A percentile compares a stretch with the other conserved stretches of the same genome.
phyloP scores from a whole-genome alignment of 202 grass and related monocot genomes.

The Setaria viridis region DNA sequence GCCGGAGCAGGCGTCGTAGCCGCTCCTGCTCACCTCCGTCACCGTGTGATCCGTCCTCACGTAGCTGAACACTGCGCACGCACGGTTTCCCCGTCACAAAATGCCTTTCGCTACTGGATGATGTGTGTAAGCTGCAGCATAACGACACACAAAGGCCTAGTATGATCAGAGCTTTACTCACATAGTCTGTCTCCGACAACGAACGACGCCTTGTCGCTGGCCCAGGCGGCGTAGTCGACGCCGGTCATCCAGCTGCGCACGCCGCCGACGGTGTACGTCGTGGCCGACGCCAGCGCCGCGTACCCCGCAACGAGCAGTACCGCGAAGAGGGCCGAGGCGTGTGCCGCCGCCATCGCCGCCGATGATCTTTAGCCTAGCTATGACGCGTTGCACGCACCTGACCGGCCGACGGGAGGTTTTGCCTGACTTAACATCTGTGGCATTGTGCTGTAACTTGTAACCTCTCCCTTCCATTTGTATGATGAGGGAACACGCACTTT shows the following conservation, averaged over 20 bases:
- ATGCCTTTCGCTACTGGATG: neutral
- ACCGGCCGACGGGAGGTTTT: neutral
- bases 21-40: slow-evolving; percentile 54
- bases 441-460: neutral
- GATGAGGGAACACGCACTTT: neutral
- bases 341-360: slow-evolving; percentile 4
- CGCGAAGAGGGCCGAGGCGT: slow-evolving; percentile 17
- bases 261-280: slow-evolving; percentile 68
- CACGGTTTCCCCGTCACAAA: neutral
- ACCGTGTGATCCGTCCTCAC: slow-evolving; percentile 51
- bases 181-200: slow-evolving; percentile 53
- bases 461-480: slow-evolving; percentile 4
- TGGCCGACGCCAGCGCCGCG: slow-evolving; percentile 52
- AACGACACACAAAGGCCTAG: no score
- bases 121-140: neutral
- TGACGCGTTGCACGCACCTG: neutral
- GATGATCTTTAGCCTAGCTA: no score
- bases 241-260: slow-evolving; percentile 51
- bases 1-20: slow-evolving; percentile 55
- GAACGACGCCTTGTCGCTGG: slow-evolving; percentile 61
- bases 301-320: slow-evolving; percentile 51
- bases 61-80: slow-evolving; percentile 66
- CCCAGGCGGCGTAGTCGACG: slow-evolving; percentile 64
- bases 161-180: slow-evolving; percentile 14
- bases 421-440: neutral